A percentile compares a stretch with the other conserved stretches of the same genome.
These are phyloP conservation scores for Albophoma yamanashiensis DNA, from an alignment of 2,329 filamentous ascomycete genomes.

Conservation along the genomic window DNA sequence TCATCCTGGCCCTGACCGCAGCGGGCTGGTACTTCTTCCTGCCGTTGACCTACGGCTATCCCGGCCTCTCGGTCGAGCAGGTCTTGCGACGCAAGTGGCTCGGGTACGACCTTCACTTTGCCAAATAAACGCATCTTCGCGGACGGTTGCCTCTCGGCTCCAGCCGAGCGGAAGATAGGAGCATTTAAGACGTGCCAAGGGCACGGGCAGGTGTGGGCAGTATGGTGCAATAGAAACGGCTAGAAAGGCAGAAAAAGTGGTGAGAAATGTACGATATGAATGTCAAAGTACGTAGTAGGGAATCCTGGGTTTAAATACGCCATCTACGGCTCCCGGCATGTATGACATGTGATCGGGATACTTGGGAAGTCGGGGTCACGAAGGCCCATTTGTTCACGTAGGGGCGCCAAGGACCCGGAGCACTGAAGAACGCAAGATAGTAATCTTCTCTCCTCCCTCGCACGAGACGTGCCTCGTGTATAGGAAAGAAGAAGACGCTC, in stretches of 20 bases:
- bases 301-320: not conserved
- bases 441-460: not conserved
- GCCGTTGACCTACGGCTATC: conserved; percentile 89
- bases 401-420: not conserved
- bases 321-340: not conserved
- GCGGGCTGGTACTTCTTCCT: conserved; percentile 89
- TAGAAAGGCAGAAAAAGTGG: not conserved
- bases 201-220: not conserved
- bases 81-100: conserved; percentile 88
- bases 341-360: not conserved
- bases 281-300: not conserved
- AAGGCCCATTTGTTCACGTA: not conserved
- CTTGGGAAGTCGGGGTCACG: not conserved
- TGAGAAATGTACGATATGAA: not conserved
- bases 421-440: too few relatives aligned
- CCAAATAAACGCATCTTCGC: conserved; percentile 54
- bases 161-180: not conserved
- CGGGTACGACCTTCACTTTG: conserved; percentile 95
- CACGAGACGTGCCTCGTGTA: not conserved
- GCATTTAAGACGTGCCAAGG: not conserved
- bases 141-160: not conserved
- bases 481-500: not conserved
- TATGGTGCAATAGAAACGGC: not conserved
- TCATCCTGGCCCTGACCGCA: conserved; percentile 57
- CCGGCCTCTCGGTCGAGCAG: conserved; percentile 68